Base-by-base conservation (phyloP, 2,329 filamentous ascomycete species). In the Fusarium napiforme region DNA sequence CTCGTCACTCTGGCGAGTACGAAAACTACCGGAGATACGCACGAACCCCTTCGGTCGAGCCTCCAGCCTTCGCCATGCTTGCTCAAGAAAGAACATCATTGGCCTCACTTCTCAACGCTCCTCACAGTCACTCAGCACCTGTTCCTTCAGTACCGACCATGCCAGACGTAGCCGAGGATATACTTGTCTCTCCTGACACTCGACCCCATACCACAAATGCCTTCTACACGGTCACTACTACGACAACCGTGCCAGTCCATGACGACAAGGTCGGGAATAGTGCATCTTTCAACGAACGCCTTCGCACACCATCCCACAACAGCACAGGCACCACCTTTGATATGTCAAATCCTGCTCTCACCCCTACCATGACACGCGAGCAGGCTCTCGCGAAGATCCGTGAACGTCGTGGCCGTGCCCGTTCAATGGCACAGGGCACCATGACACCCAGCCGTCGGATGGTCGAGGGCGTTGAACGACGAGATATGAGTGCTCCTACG, bases 311-410 rank as follows among this genome's bases (percentile, higher is more conserved):
- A 3, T 85, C 83, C 8, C 79, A 78, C 47, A 80, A 78, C 52
- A 83, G 81, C 72, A 80, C 74, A 64, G 79, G 73, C 19, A 74
- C 60, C 28, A 83, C 80, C 60, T 90, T 90, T 74, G 88, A 90
- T 78, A 78, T 84, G 45, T 87, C 82, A 67, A 87, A 90, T 78
- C 88, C 88, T 26, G 89, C 89, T 15, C 80, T 92, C 68, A 91
- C 87, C 46, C 89, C 90, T 9, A 92, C 90, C 43, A 90, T 92
- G 88, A 89, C 89, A 32, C 87, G 93, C 60, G 93, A 94, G 80
- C 87, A 94, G 81, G 93, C 93, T 7, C 86, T 96, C 21, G 92
- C 92, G 62, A 90, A 92, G 79, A 95, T 96, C 74, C 87, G 91
- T 60, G 91, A 93, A 82, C 87, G 93, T 34, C 85, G 93, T 60